Evolutionary conservation across 2,329 filamentous ascomycete genomes (phyloP).

Genomic region (Thielaviopsis ethacetica): DNA sequence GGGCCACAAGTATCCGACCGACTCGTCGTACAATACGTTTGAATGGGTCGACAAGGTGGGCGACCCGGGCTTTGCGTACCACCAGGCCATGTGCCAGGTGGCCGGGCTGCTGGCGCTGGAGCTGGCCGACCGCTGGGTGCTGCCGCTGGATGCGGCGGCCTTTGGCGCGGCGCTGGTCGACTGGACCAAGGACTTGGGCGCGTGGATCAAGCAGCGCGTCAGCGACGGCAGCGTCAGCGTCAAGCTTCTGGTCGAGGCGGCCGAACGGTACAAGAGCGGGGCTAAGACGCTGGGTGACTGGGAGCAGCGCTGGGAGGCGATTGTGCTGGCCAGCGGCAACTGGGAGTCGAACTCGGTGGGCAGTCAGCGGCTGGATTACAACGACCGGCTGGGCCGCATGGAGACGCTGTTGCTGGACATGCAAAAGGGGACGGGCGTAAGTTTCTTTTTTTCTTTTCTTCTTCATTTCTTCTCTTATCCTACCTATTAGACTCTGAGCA

Average conservation of each 20-base stretch:
- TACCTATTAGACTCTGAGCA: not conserved
- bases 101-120: conserved; percentile 73
- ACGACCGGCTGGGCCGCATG: conserved; percentile 62
- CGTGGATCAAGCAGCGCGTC: conserved; percentile 43
- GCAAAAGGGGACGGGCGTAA: conserved; percentile 54
- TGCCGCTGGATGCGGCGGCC: conserved; percentile 64
- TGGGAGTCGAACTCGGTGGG: conserved; percentile 59
- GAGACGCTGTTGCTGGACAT: conserved; percentile 73
- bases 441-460: conserved; percentile 22
- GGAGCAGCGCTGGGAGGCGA: conserved; percentile 60
- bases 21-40: conserved; percentile 80
- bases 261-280: conserved; percentile 35
- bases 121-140: conserved; percentile 60
- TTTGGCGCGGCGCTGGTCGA: conserved; percentile 51
- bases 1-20: conserved; percentile 50
- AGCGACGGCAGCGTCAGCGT: conserved; percentile 17
- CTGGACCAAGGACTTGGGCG: conserved; percentile 51
- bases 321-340: conserved; percentile 53
- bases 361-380: conserved; percentile 55
- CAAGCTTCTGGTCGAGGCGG: conserved; percentile 33
- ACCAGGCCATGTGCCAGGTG: conserved; percentile 62
- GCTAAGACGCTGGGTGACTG: conserved; percentile 43
- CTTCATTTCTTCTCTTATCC: not conserved
- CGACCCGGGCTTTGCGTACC: conserved; percentile 72
- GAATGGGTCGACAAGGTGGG: conserved; percentile 68